These are phyloP conservation scores for Scorias spongiosa DNA, from an alignment of 2,329 filamentous ascomycete species.

Conservation along the genomic window DNA sequence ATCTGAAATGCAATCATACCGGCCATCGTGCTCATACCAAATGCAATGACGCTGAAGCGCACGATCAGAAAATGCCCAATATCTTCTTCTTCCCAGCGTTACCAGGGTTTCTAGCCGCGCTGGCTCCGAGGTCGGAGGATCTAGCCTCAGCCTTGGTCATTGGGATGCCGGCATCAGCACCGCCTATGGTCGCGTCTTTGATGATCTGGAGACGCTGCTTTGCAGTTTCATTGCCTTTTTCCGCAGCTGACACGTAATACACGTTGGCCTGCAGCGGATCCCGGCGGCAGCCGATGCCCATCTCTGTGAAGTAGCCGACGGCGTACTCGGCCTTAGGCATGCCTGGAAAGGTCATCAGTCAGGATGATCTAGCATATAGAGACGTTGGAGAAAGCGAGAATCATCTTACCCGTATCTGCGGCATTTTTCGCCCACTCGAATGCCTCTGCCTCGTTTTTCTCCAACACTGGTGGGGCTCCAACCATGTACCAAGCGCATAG, in stretches of 20 bases:
- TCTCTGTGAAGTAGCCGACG: constrained; percentile 93
- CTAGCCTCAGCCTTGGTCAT: constrained; percentile 20
- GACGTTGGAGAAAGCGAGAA: constrained; percentile 1
- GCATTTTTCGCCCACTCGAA: constrained; percentile 90
- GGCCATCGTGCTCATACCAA: no score
- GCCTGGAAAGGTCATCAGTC: constrained; percentile 29
- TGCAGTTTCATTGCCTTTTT: constrained; percentile 78
- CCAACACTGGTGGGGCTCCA: constrained; percentile 76
- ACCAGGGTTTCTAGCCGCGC: not conserved
- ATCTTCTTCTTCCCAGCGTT: constrained; percentile 13
- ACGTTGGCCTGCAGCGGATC: constrained; percentile 95
- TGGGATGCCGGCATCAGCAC: constrained; percentile 16
- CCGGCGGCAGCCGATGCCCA: constrained; percentile 88
- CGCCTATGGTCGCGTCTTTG: constrained; percentile 56
- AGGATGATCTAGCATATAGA: constrained; percentile 30
- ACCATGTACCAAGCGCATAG: constrained; percentile 98
- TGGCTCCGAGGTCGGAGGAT: constrained; percentile 15
- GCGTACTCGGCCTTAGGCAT: constrained; percentile 70
- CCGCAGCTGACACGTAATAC: constrained; percentile 94
- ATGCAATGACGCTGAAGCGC: no score
- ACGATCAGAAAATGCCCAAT: constrained; percentile 14
- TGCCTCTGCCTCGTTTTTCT: constrained; percentile 90
- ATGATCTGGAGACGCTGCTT: constrained; percentile 79
- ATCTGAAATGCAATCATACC: no score
- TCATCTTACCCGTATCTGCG: constrained; percentile 63